phyloP scores from a whole-genome alignment of 306 rosid genomes.

The Mucuna pruriens region DNA sequence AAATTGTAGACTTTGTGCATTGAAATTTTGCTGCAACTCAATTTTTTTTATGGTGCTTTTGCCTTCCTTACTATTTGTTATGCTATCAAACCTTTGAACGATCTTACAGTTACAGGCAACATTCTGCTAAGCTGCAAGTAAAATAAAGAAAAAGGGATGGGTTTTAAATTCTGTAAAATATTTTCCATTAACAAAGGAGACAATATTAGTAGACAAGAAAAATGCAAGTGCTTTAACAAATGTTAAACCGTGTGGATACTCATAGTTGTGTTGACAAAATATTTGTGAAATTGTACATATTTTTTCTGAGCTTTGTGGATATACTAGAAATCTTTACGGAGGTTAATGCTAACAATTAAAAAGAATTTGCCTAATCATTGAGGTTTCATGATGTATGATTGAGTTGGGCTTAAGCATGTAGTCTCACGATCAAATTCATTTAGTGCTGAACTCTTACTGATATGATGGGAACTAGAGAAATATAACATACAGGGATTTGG shows the following conservation, averaged over 20 bases:
- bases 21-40: slow-evolving; percentile 28
- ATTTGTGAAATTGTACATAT: too few relatives aligned
- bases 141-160: background rate
- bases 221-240: background rate
- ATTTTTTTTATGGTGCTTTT: background rate
- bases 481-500: too few relatives aligned
- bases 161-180: background rate
- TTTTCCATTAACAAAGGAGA: background rate
- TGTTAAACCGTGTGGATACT: background rate
- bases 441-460: too few relatives aligned
- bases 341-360: too few relatives aligned
- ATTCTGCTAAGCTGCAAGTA: background rate
- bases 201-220: background rate
- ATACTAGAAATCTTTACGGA: too few relatives aligned
- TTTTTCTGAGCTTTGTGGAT: too few relatives aligned
- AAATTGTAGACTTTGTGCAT: slow-evolving; percentile 7
- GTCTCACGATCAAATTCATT: too few relatives aligned
- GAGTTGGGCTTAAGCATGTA: too few relatives aligned
- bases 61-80: background rate
- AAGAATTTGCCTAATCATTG: too few relatives aligned
- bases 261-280: too few relatives aligned
- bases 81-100: background rate
- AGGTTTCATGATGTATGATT: too few relatives aligned
- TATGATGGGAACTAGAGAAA: too few relatives aligned
- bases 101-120: background rate